Evolutionary conservation across 768 basidiomycete species (phyloP), one percentile per base, ranked within the genome.

Genomic region (Lentinula sp.): DNA sequence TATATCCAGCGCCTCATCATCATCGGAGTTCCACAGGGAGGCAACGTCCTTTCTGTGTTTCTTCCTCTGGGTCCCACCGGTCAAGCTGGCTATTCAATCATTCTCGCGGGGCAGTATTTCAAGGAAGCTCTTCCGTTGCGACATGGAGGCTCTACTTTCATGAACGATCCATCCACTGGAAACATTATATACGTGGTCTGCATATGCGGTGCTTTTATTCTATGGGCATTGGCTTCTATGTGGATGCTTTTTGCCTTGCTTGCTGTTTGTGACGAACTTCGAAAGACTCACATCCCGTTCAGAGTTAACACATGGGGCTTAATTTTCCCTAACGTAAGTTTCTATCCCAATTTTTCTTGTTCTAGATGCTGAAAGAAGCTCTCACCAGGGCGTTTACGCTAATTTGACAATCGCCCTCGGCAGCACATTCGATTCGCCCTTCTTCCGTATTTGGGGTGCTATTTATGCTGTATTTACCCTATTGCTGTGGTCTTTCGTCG

Each of bases 51-150:
- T 60, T 84, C 85, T 5, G 76, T 82, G 4, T 91, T 91, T 70
- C 76, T 92, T n/a, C 88, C 89, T 0, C 70, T 91, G 2, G 91
- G 91, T 3, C 88, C 90, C 0, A 81, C 81, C 57, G 88, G 84
- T 23, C 89, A 91, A 67, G 80, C 85, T 9, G 86, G 84, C 1
- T 85, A 79, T 64, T 76, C 82, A 1, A 68, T 85, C 40, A 72
- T 86, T 16, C 66, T 85, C 5, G 78, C 84, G n/a, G 86, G 86
- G 9, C 75, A 80, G 15, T 77, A 74, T 54, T 75, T 83, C 68
- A 70, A 71, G 40, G 65, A 55, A 1, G 51, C 77, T 1, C 66
- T 80, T 5, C 79, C 78, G 15, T 32, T 61, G 13, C 35, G 67
- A 7, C 67, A 71, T 9, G 73, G 72, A 23, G 60, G 59, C 16